Conservation (phyloP, 2,329 filamentous ascomycete genomes). For the Cercospora zeae-maydis region DNA sequence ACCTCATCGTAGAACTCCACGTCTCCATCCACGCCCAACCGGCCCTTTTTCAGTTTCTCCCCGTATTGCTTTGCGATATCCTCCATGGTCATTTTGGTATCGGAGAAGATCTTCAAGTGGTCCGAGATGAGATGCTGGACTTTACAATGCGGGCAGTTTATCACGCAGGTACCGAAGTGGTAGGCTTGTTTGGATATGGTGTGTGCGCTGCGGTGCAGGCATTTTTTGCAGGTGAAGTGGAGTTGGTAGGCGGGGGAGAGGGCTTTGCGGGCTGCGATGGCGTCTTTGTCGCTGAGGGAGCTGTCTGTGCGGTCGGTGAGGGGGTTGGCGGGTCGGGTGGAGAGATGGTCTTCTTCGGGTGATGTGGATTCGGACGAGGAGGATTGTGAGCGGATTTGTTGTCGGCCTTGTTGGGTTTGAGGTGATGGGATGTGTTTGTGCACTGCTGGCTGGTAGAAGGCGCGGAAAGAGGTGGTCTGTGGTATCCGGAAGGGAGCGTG, state of each 20-base stretch:
- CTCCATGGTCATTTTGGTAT: conserved; percentile 67
- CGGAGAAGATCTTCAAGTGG: conserved; percentile 77
- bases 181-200: conserved; percentile 91
- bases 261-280: conserved; percentile 41
- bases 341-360: neutral
- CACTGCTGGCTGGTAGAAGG: conserved; percentile 11
- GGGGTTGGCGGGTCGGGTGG: conserved; percentile 14
- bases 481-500: conserved; percentile 16
- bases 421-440: conserved; percentile 12
- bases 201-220: conserved; percentile 75
- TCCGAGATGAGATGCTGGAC: conserved; percentile 90
- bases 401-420: conserved; percentile 9
- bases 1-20: conserved; percentile 89
- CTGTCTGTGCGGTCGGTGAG: conserved; percentile 32
- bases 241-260: conserved; percentile 72
- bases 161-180: conserved; percentile 81
- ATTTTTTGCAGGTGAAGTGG: conserved; percentile 83
- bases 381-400: conserved; percentile 16
- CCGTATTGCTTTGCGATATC: conserved; percentile 75
- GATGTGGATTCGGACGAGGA: conserved; percentile 15
- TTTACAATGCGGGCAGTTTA: conserved; percentile 80
- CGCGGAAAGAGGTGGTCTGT: conserved; percentile 18
- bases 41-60: conserved; percentile 67
- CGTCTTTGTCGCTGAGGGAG: conserved; percentile 27
- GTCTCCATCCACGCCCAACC: conserved; percentile 72